Conservation (phyloP, 768 basidiomycete genomes). For the Ramaria rubella region DNA sequence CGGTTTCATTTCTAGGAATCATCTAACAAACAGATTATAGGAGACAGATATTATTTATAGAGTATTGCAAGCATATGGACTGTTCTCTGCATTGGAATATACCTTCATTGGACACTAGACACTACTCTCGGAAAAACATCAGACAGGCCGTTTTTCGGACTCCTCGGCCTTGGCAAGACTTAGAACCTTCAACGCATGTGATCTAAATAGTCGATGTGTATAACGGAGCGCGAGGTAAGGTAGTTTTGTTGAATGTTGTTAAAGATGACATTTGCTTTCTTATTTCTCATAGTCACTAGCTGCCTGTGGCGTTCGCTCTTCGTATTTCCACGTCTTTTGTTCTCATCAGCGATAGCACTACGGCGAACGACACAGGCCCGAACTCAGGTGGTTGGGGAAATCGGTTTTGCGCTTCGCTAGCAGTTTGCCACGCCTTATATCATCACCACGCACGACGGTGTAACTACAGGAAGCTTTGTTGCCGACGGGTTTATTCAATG, state of each 20-base stretch:
- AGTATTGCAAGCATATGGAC: too few relatives aligned
- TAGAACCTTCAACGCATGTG: not conserved
- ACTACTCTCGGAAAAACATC: too few relatives aligned
- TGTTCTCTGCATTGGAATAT: too few relatives aligned
- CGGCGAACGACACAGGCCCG: not conserved
- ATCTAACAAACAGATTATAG: conserved; percentile 15
- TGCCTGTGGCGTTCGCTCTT: not conserved
- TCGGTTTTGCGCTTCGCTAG: not conserved
- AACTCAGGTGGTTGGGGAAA: not conserved
- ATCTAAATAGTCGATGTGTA: not conserved
- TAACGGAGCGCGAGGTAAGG: not conserved
- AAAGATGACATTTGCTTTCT: too few relatives aligned
- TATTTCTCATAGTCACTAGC: too few relatives aligned
- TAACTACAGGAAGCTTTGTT: not conserved
- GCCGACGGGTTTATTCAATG: not conserved
- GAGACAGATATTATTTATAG: conserved; percentile 37
- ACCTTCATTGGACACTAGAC: too few relatives aligned
- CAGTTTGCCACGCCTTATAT: not conserved
- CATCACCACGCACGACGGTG: not conserved
- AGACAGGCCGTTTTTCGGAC: too few relatives aligned
- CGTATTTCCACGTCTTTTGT: not conserved
- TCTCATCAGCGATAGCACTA: not conserved
- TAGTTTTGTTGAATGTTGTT: too few relatives aligned
- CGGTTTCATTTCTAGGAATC: not conserved
- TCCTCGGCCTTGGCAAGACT: too few relatives aligned